Conservation (phyloP, 2,329 filamentous ascomycete species). For the Claviceps cyperi region DNA sequence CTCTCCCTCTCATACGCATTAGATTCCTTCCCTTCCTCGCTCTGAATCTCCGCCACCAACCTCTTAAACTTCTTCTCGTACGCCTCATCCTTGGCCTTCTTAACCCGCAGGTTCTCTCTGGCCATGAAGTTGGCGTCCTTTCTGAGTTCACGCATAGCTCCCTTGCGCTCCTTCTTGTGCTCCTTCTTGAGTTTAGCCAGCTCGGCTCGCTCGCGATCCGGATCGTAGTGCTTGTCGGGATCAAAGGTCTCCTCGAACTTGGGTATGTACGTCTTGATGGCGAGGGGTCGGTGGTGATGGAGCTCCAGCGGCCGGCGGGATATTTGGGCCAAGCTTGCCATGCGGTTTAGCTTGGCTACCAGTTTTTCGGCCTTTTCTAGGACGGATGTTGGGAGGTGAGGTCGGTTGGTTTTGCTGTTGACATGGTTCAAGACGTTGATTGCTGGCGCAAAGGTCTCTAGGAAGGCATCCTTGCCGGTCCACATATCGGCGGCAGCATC, state of each 20-base stretch:
- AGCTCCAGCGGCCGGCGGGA: slow-evolving; percentile 68
- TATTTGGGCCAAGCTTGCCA: slow-evolving; percentile 47
- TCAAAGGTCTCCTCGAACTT: slow-evolving; percentile 96
- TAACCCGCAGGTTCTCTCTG: slow-evolving; percentile 74
- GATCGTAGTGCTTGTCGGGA: slow-evolving; percentile 93
- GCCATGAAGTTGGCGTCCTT: slow-evolving; percentile 94
- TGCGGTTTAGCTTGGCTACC: slow-evolving; percentile 31
- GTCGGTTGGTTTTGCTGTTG: slow-evolving; percentile 32
- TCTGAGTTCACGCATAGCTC: slow-evolving; percentile 79
- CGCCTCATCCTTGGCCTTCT: slow-evolving; percentile 82
- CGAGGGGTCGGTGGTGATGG: slow-evolving; percentile 75
- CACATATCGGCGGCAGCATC: slow-evolving; percentile 58
- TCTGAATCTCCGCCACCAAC: slow-evolving; percentile 88
- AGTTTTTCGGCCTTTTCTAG: slow-evolving; percentile 27
- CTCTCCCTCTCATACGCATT: slow-evolving; percentile 87
- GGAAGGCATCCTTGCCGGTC: slow-evolving; percentile 58
- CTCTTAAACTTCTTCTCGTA: slow-evolving; percentile 96
- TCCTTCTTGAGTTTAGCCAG: slow-evolving; percentile 72
- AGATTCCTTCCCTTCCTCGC: slow-evolving; percentile 71
- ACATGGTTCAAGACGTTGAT: slow-evolving; percentile 47
- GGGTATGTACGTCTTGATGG: slow-evolving; percentile 77
- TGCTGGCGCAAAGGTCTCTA: slow-evolving; percentile 61
- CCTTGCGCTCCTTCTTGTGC: slow-evolving; percentile 91
- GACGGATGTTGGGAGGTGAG: slow-evolving; percentile 33
- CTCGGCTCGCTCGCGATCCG: slow-evolving; percentile 78